Evolutionary conservation across 1,284 basidiomycete species (phyloP).

Genomic region (Volvariella surrecta): DNA sequence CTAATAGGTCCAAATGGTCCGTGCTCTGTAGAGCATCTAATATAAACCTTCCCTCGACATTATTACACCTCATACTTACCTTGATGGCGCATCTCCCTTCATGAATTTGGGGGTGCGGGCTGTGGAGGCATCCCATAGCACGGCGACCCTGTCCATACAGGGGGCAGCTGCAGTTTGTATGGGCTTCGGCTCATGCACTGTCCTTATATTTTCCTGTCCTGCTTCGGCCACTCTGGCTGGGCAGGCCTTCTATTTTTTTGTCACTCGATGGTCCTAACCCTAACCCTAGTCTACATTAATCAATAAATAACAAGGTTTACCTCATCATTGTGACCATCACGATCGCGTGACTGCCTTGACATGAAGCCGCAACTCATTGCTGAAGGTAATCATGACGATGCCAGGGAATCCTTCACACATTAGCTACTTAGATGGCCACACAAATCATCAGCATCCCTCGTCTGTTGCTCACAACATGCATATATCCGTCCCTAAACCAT

Average conservation of each 20-base stretch:
- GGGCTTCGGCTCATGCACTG: constrained; percentile 59
- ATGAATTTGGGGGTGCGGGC: constrained; percentile 10
- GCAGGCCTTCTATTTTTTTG: constrained; percentile 9
- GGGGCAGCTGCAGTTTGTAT: constrained; percentile 48
- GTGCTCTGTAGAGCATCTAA: constrained; percentile 8
- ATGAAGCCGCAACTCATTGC: too few relatives aligned
- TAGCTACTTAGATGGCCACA: too few relatives aligned
- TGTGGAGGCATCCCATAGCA: constrained; percentile 11
- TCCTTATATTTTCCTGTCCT: constrained; percentile 66
- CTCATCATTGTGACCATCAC: not conserved
- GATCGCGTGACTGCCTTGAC: too few relatives aligned
- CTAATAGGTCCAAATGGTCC: constrained; percentile 8
- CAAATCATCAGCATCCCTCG: too few relatives aligned
- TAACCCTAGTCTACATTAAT: constrained; percentile 7
- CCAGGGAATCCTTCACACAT: too few relatives aligned
- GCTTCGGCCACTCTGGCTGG: constrained; percentile 15
- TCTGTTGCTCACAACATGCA: too few relatives aligned
- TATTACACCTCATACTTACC: constrained; percentile 10
- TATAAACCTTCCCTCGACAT: constrained; percentile 3
- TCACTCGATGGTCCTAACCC: constrained; percentile 7
- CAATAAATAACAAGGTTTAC: not conserved
- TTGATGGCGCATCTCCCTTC: constrained; percentile 13
- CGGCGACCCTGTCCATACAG: constrained; percentile 38
- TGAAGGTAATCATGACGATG: too few relatives aligned
- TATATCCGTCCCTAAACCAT: too few relatives aligned